These are phyloP conservation scores for Syzygium oleosum DNA, from an alignment of 345 rosid species.

Conservation along the genomic window DNA sequence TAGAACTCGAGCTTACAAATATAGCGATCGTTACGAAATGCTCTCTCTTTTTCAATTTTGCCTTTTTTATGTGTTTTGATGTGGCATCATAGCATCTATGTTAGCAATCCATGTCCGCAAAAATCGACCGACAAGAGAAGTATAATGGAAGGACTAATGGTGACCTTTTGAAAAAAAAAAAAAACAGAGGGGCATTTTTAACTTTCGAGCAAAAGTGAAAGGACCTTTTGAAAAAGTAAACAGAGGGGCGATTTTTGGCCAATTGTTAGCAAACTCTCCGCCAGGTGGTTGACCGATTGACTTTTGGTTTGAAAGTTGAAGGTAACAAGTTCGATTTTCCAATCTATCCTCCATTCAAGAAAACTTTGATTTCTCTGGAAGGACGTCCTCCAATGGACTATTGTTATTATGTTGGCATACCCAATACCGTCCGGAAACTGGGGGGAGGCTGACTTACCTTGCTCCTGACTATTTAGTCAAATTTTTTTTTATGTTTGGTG, in stretches of 20 bases:
- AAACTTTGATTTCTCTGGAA: not conserved
- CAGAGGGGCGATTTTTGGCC: not conserved
- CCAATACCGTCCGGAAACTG: not conserved
- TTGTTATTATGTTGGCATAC: too few relatives aligned
- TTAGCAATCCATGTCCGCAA: not conserved
- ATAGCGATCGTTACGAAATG: not conserved
- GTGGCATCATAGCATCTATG: not conserved
- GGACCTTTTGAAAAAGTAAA: not conserved
- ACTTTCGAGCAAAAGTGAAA: not conserved
- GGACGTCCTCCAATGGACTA: accelerated
- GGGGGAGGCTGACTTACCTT: not conserved
- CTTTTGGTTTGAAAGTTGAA: not conserved
- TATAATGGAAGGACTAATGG: not conserved
- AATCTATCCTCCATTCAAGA: not conserved
- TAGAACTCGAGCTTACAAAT: not conserved
- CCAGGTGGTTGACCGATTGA: not conserved
- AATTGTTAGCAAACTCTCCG: not conserved
- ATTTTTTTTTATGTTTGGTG: not conserved
- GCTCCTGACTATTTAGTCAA: not conserved
- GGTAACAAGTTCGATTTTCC: not conserved
- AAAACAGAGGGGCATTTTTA: not conserved
- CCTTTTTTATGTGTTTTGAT: not conserved
- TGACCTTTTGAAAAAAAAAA: not conserved
- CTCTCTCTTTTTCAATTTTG: not conserved
- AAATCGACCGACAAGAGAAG: not conserved